Evolutionary conservation across 192 early-diverging fungal genomes (phyloP), one percentile per base, ranked within the genome.

Genomic region (Linnemannia hyalina): DNA sequence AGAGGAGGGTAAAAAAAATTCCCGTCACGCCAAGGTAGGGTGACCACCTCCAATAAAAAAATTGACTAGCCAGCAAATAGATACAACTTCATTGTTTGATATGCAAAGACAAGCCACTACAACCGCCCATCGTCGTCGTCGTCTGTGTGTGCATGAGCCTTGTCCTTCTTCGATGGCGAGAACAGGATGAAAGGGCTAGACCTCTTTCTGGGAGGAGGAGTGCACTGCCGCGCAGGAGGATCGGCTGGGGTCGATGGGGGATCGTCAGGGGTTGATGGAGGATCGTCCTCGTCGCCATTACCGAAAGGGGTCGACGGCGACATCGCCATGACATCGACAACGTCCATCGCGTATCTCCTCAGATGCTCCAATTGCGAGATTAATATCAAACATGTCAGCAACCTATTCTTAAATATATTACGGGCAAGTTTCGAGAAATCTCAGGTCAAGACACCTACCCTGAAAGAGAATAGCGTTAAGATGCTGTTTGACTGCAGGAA

Each of bases 131-230:
- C 68, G 23, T 69, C n/a, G n/a, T 35, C 68, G 68, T 69, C 36
- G 70, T 44, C 70, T 10, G 29, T 23, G 42, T 44, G 35, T 20
- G 2, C 42, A 44, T 72, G 42, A 44, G 26, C n/a, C 74, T 76
- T 76, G 38, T 76, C 74, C 57, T 26, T 57, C 40, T 76, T 76
- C 22, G 57, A 76, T 57, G 18, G 74, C 35, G 55, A 38, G 57
- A 76, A 65, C 16, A 68, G 55, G 60, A 76, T n/a, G 36, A 60
- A 65, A 1, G 74, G 74, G 60, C 36, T 40, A 22, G 57, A 11
- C 23, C 57, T 76, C 55, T 76, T 76, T 40, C 38, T 76, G 55
- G 36, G 74, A 60, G 74, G 74, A 57, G 74, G 74, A 65, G 57
- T 57, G 40, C 38, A 72, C 11, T 18, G 41, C 1, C 41, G 18